Evolutionary conservation across 495 filamentous ascomycete species (phyloP).

Genomic region (Cercophora samala): DNA sequence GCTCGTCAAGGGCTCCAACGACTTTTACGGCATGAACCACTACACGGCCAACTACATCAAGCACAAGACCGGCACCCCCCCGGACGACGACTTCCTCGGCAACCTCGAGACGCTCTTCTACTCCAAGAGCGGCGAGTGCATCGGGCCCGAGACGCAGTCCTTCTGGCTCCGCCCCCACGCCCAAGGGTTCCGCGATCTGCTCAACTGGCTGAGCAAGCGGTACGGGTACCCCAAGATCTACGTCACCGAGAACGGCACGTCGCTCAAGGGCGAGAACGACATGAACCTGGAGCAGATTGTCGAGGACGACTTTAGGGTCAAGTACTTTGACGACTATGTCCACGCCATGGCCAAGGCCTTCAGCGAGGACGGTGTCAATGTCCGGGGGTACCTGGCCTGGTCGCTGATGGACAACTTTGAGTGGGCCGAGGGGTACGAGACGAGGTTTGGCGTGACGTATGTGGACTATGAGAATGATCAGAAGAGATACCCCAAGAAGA

Average conservation of each 20-base stretch:
- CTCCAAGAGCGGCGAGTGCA: constrained; percentile 63
- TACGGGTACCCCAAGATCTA: constrained; percentile 73
- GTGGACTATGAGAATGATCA: constrained; percentile 73
- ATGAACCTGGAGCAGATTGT: constrained; percentile 63
- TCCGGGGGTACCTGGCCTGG: constrained; percentile 75
- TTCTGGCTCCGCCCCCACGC: constrained; percentile 71
- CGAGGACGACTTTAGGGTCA: constrained; percentile 68
- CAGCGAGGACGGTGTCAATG: constrained; percentile 64
- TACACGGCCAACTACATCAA: constrained; percentile 81
- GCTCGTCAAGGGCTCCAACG: constrained; percentile 69
- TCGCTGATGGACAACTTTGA: constrained; percentile 73
- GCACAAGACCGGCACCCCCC: constrained; percentile 55
- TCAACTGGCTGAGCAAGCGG: constrained; percentile 75
- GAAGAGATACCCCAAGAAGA: constrained; percentile 76
- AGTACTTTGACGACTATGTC: constrained; percentile 74
- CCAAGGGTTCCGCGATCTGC: constrained; percentile 68
- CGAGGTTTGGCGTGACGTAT: constrained; percentile 75
- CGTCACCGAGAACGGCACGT: constrained; percentile 80
- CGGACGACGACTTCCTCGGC: constrained; percentile 66
- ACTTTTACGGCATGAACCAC: constrained; percentile 85
- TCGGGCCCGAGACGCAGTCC: constrained; percentile 72
- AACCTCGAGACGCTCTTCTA: constrained; percentile 66
- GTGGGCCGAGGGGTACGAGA: constrained; percentile 78
- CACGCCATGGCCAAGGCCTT: constrained; percentile 66
- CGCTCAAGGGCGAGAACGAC: constrained; percentile 74